Evolutionary conservation across 2,329 filamentous ascomycete species (phyloP), one percentile per base, ranked within the genome.

Genomic region (Aspergillus sojae): DNA sequence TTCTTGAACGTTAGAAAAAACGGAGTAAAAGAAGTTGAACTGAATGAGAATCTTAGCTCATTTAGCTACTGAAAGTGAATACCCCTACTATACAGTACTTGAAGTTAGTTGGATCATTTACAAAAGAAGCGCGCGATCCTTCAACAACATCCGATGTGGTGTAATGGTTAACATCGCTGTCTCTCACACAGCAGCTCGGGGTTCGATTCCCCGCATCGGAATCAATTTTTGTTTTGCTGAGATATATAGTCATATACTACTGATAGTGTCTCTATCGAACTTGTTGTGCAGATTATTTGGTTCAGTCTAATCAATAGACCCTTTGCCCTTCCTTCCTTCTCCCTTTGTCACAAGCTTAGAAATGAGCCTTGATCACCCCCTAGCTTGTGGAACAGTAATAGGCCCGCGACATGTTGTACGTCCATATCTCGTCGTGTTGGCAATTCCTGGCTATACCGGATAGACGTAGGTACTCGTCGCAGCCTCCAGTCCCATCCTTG

Each of bases 121-220:
- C 9, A 2, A 26, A 39, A n/a, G 26, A 10, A 26, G 1, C 0
- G 5, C 1, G 4, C 0, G 0, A n/a, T 4, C 11, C 11, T 30
- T 54, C 50, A 57, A 60, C 53, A 62, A 57, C 4, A 57, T 69
- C 65, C 64, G 67, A 67, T 69, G 60, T 69, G 67, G 67, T 69
- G 67, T 69, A 69, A 57, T 69, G 65, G 65, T 48, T 68, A 69
- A 69, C 67, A 69, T 67, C 64, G 65, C 64, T 59, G 65, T 66
- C 65, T 67, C 67, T 72, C 71, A 71, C 70, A 70, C 69, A 62
- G 65, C 69, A 71, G 69, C 69, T 58, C 39, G 69, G 69, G 68
- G 68, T 71, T 70, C 68, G 68, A 71, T 71, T 71, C 66, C 68
- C 68, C 69, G 39, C 63, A 64, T 70, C 67, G 69, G 69, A 71